These are phyloP conservation scores for Logfia minima DNA, from an alignment of 129 eudicot genomes.

Conservation along the genomic window DNA sequence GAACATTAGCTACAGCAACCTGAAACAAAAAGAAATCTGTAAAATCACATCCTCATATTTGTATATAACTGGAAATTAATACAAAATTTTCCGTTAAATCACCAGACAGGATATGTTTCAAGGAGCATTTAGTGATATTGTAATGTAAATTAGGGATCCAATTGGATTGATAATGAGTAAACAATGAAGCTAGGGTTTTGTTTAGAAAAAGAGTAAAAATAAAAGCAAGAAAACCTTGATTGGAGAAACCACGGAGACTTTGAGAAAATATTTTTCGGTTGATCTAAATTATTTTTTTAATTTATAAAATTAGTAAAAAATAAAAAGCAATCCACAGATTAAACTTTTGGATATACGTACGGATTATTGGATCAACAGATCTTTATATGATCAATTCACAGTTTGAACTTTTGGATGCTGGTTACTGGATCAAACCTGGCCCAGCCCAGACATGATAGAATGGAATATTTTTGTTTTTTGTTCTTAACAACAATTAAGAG, in stretches of 20 bases:
- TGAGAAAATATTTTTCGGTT: background rate
- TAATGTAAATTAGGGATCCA: background rate
- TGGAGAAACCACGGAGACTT: slow-evolving; percentile 32
- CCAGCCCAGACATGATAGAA: background rate
- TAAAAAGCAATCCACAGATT: background rate
- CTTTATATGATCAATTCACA: background rate
- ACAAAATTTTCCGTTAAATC: background rate
- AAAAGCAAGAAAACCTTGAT: slow-evolving; percentile 14
- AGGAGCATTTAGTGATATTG: slow-evolving; percentile 6
- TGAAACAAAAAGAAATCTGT: background rate
- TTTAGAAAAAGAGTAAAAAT: background rate
- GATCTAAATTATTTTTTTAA: no score
- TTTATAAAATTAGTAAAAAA: no score
- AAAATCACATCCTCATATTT: background rate
- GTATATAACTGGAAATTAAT: background rate
- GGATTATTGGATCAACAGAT: no score
- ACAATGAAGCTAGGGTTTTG: slow-evolving; percentile 15
- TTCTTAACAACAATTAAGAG: no score
- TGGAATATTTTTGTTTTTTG: no score
- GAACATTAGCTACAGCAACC: background rate
- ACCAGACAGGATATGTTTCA: background rate
- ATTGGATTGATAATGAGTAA: background rate
- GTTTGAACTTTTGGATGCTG: background rate
- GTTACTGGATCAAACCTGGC: slow-evolving; percentile 4
- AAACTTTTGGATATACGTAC: background rate